Conservation (phyloP, 495 filamentous ascomycete genomes). For the Penicillium samsonianum region DNA sequence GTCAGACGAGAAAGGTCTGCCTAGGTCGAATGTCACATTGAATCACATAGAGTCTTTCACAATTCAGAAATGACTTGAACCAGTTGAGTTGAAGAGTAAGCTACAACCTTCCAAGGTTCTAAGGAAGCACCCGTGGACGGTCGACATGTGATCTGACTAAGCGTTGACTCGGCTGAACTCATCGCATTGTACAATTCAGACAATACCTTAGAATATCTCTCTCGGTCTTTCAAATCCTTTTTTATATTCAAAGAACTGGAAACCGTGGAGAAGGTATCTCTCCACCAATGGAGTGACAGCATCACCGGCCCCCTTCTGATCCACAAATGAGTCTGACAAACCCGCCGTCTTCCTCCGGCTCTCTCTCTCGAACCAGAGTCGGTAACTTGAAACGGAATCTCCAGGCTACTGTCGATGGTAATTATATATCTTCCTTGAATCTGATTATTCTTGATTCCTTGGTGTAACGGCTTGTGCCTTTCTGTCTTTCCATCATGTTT, state of each 20-base stretch:
- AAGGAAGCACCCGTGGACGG: too few relatives aligned
- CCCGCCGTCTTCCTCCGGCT: conserved; percentile 57
- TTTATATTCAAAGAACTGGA: background rate
- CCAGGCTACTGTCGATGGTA: conserved; percentile 81
- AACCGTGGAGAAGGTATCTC: conserved; percentile 9
- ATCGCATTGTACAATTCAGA: background rate
- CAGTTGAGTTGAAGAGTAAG: background rate
- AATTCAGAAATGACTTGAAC: background rate
- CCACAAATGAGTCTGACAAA: conserved; percentile 56
- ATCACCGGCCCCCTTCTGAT: conserved; percentile 2
- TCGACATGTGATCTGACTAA: conserved; percentile 12
- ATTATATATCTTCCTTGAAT: conserved; percentile 29
- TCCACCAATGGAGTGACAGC: conserved; percentile 7
- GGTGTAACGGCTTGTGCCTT: conserved; percentile 6
- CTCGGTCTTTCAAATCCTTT: background rate
- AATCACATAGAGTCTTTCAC: background rate
- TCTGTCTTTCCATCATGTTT: conserved; percentile 43
- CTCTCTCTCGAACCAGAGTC: conserved; percentile 47
- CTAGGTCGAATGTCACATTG: background rate
- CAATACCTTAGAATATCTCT: background rate
- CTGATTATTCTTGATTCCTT: conserved; percentile 16
- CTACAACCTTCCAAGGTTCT: too few relatives aligned
- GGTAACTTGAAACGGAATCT: conserved; percentile 68
- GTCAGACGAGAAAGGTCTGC: background rate
- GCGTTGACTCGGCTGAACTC: conserved; percentile 2